Conservation (phyloP, 2,329 filamentous ascomycete genomes). For the Paracorniculantispora psalliotae region DNA sequence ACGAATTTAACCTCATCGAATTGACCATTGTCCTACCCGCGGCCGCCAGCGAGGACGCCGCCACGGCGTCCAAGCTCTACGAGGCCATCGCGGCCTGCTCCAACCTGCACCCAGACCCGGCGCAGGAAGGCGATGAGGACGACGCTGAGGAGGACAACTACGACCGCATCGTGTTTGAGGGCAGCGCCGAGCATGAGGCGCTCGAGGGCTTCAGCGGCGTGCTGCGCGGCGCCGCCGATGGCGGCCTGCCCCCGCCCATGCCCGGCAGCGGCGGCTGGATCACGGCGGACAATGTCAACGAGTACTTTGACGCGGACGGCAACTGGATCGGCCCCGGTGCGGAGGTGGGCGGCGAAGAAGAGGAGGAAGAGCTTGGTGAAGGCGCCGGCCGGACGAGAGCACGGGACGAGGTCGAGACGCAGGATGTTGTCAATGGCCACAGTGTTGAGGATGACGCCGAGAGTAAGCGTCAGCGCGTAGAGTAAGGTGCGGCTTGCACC, state of each 20-base stretch:
- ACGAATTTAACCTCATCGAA: constrained; percentile 62
- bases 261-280: constrained; percentile 79
- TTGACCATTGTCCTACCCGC: constrained; percentile 57
- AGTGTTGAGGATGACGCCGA: constrained; percentile 35
- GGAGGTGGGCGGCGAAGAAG: constrained; percentile 31
- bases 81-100: constrained; percentile 69
- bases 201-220: constrained; percentile 55
- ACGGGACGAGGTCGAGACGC: constrained; percentile 47
- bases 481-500: constrained; percentile 25
- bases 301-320: constrained; percentile 76
- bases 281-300: constrained; percentile 82
- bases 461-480: constrained; percentile 44
- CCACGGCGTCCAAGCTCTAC: constrained; percentile 46
- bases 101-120: constrained; percentile 68
- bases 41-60: constrained; percentile 19
- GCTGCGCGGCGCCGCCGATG: constrained; percentile 40
- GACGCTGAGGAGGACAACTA: constrained; percentile 49
- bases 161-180: constrained; percentile 54
- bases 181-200: constrained; percentile 42
- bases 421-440: constrained; percentile 39
- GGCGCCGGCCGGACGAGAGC: constrained; percentile 56
- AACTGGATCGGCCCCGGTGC: constrained; percentile 59
- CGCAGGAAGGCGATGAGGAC: constrained; percentile 49
- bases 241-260: constrained; percentile 59
- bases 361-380: constrained; percentile 52